Conservation (phyloP, 2,329 filamentous ascomycete genomes). For the Dendrostoma leiphaemia region DNA sequence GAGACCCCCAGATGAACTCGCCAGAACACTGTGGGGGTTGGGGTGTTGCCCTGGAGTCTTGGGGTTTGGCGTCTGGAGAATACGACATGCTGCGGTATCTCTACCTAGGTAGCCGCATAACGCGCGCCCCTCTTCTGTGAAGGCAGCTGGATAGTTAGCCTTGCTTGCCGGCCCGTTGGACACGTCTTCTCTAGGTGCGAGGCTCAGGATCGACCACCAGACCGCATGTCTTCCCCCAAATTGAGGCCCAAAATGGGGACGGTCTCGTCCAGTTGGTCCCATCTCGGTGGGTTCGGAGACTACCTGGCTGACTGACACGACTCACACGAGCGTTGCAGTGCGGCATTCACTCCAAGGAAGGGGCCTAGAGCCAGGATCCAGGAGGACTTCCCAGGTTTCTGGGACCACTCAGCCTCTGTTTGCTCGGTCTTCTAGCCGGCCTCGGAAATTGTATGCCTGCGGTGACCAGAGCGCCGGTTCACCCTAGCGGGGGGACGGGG, state of each 20-base stretch:
- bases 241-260: not conserved
- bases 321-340: not conserved
- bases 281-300: slow-evolving; percentile 7
- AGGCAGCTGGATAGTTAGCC: not conserved
- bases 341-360: not conserved
- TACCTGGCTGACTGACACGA: not conserved
- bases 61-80: not conserved
- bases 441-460: slow-evolving; percentile 1
- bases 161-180: not conserved
- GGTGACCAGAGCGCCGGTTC: no score
- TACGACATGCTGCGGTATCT: not conserved
- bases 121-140: no score
- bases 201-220: not conserved
- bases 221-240: not conserved
- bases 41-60: not conserved
- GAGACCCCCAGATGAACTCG: not conserved
- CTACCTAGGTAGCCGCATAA: no score
- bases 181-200: not conserved
- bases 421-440: no score
- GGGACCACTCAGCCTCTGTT: no score
- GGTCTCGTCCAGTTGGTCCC: not conserved
- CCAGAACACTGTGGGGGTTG: no score
- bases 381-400: no score
- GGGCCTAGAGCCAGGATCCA: not conserved
- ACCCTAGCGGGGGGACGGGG: not conserved